Evolutionary conservation across 2,329 filamentous ascomycete species (phyloP).

Genomic region (Trichophaea hybrida): DNA sequence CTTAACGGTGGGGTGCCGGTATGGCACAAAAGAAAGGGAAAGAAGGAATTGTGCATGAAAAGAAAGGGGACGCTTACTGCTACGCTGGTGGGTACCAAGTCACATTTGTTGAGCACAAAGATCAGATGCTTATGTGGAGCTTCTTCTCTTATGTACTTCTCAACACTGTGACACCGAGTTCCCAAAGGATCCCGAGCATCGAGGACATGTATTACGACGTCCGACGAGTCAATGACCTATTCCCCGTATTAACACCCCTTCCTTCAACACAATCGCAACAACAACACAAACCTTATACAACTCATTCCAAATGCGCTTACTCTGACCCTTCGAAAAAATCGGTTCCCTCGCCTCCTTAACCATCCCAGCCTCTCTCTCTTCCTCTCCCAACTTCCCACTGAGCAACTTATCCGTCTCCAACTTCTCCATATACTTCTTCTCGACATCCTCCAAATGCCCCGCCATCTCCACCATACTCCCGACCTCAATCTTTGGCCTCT

Average conservation of each 20-base stretch:
- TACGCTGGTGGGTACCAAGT: constrained; percentile 80
- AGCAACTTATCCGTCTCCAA: constrained; percentile 60
- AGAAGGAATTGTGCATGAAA: constrained; percentile 19
- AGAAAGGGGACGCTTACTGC: constrained; percentile 57
- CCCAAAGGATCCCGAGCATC: constrained; percentile 82
- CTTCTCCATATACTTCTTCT: constrained; percentile 20
- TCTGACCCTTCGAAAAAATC: constrained; percentile 88
- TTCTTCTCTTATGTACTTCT: constrained; percentile 87
- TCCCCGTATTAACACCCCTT: neutral
- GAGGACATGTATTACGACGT: constrained; percentile 88
- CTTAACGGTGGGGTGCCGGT: constrained; percentile 49
- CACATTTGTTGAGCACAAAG: constrained; percentile 80
- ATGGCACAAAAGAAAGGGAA: constrained; percentile 26
- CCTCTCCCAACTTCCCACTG: constrained; percentile 52
- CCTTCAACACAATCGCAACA: neutral
- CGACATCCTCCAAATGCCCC: constrained; percentile 32
- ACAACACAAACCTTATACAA: constrained; percentile 37
- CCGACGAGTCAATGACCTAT: constrained; percentile 85
- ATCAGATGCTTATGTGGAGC: constrained; percentile 92
- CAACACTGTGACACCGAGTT: constrained; percentile 74
- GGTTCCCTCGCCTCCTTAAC: constrained; percentile 59
- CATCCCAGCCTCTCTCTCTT: constrained; percentile 34
- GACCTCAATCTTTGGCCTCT: constrained; percentile 77
- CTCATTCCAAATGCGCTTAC: constrained; percentile 94
- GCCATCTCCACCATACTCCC: constrained; percentile 70